phyloP scores from a whole-genome alignment of 768 basidiomycete species.

The Lepiota venenata region DNA sequence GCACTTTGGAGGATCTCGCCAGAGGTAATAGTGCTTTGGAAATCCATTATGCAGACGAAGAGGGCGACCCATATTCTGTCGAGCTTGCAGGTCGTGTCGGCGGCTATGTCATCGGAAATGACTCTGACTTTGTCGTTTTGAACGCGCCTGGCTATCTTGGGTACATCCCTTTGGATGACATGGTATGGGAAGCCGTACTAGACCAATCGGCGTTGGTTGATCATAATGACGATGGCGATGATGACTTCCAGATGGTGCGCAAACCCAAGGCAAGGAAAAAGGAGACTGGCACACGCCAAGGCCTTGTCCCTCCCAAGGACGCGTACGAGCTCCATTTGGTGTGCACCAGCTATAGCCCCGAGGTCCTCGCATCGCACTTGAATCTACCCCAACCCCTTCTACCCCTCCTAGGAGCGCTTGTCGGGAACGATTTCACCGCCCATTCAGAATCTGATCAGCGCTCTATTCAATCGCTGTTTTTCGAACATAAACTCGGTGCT shows the following conservation, averaged over 20 bases:
- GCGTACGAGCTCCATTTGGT: constrained; percentile 45
- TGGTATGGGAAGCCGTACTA: constrained; percentile 56
- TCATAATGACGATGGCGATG: constrained; percentile 32
- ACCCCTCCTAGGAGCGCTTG: constrained; percentile 72
- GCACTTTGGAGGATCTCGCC: constrained; percentile 44
- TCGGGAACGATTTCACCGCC: constrained; percentile 78
- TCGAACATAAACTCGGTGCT: constrained; percentile 53
- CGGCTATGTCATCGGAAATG: constrained; percentile 73
- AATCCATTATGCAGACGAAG: constrained; percentile 74
- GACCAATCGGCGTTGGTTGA: constrained; percentile 26
- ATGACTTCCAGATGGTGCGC: constrained; percentile 57
- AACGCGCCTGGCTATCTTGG: constrained; percentile 75
- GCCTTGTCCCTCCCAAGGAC: constrained; percentile 53
- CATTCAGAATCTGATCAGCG: constrained; percentile 43
- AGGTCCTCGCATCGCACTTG: constrained; percentile 58
- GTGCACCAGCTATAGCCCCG: constrained; percentile 58
- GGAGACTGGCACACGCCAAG: constrained; percentile 26
- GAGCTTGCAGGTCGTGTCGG: constrained; percentile 72
- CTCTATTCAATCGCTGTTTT: constrained; percentile 61
- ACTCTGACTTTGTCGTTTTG: constrained; percentile 81
- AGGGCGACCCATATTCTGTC: constrained; percentile 82
- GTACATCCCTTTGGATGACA: constrained; percentile 73
- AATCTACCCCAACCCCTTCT: constrained; percentile 68
- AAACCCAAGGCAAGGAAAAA: constrained; percentile 52
- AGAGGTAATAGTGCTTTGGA: constrained; percentile 33